phyloP scores from a whole-genome alignment of 140 eudicot genomes.

The Ambrosia hybrid region DNA sequence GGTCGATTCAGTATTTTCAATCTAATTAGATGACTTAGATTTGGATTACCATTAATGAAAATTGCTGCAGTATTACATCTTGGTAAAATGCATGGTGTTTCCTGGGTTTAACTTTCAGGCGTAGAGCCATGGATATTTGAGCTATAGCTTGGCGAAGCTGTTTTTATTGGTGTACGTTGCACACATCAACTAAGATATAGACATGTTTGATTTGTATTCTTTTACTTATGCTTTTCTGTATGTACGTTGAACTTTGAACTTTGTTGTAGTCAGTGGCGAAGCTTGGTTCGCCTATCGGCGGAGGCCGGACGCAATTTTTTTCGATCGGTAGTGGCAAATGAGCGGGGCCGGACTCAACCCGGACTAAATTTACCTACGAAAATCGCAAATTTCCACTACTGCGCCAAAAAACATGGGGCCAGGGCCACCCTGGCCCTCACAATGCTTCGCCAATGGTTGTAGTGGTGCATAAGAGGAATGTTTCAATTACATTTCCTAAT shows the following conservation, averaged over 20 bases:
- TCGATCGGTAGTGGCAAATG: no score
- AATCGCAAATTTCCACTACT: no score
- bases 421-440: no score
- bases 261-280: no score
- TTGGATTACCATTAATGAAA: background rate
- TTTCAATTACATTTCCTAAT: background rate
- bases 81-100: conserved; percentile 8
- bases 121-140: conserved; percentile 94
- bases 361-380: no score
- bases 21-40: no score
- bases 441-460: no score
- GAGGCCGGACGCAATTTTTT: no score
- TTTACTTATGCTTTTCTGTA: background rate
- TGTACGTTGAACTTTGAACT: background rate
- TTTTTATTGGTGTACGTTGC: conserved; percentile 93
- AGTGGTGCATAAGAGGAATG: background rate
- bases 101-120: conserved; percentile 35
- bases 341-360: no score
- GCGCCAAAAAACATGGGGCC: no score
- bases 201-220: conserved; percentile 42
- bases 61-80: background rate
- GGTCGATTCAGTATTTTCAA: no score
- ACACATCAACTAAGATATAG: conserved; percentile 97
- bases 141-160: conserved; percentile 88
- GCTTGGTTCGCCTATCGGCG: no score